Evolutionary conservation across 306 rosid species (phyloP).

Genomic region (Fragaria ananassa): DNA sequence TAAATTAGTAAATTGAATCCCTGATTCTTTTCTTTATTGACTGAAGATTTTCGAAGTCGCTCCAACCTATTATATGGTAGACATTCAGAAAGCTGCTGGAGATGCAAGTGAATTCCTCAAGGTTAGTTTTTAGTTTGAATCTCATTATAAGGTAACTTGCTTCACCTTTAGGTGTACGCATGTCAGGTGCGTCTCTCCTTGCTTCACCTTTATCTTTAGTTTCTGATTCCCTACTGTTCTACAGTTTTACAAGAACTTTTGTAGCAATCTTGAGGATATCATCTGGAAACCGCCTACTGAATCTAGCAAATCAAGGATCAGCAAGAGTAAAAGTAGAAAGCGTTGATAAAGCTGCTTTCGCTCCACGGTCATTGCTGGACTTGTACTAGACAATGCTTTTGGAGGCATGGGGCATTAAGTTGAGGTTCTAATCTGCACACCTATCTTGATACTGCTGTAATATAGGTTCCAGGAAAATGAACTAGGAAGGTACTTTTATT

Average conservation of each 20-base stretch:
- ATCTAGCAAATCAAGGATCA: conserved; percentile 53
- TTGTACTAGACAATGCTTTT: not conserved
- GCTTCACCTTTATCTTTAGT: not conserved
- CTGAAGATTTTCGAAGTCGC: conserved; percentile 80
- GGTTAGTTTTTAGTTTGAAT: conserved; percentile 41
- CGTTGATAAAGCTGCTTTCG: conserved; percentile 31
- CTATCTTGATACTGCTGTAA: not conserved
- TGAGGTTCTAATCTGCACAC: not conserved
- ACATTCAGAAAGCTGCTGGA: conserved; percentile 82
- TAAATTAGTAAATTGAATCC: not conserved
- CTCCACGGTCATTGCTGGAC: not conserved
- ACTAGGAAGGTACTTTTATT: not conserved
- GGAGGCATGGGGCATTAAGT: conserved; percentile 1
- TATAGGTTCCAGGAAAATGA: not conserved
- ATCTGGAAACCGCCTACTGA: conserved; percentile 81
- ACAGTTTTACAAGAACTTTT: conserved; percentile 79
- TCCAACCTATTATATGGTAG: conserved; percentile 82
- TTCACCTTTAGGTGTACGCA: not conserved
- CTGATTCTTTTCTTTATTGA: conserved; percentile 16
- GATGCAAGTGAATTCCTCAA: conserved; percentile 77
- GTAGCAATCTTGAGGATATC: conserved; percentile 86
- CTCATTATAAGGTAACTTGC: not conserved
- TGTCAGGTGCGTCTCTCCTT: not conserved
- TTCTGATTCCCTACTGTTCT: conserved; percentile 7
- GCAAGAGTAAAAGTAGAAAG: conserved; percentile 54